Percentiles rank a stretch among this genome's conserved stretches.
phyloP scores from a whole-genome alignment of 1,284 basidiomycete genomes.

The Caloboletus firmus region DNA sequence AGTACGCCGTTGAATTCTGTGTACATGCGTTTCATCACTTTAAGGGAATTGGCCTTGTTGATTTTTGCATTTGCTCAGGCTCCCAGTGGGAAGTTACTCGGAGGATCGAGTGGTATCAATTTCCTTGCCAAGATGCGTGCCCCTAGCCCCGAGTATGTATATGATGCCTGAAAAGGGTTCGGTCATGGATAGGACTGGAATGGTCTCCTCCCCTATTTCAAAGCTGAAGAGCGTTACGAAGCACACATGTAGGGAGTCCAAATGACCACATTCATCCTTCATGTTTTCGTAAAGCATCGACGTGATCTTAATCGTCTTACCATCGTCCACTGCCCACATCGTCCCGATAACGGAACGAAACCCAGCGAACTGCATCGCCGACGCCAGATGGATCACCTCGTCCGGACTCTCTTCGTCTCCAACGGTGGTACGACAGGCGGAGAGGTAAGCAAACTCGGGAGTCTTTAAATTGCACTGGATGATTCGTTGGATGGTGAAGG shows the following conservation, averaged over 20 bases:
- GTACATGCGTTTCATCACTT: conserved; percentile 1
- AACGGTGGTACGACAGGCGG: no score
- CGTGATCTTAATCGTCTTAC: no score
- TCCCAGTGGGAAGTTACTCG: conserved; percentile 20
- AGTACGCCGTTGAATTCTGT: neutral
- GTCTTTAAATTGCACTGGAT: no score
- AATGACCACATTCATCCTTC: no score
- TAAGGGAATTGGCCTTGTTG: neutral
- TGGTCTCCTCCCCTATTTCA: conserved; percentile 19
- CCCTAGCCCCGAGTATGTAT: conserved; percentile 20
- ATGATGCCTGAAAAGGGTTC: conserved; percentile 18
- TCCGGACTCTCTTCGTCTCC: no score
- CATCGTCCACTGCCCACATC: no score
- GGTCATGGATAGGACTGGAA: conserved; percentile 21
- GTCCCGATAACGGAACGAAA: no score
- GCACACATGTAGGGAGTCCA: conserved; percentile 12
- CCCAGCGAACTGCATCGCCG: no score
- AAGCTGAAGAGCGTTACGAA: conserved; percentile 15
- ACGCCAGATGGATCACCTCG: no score
- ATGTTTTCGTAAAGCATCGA: no score
- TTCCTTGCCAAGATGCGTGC: conserved; percentile 21
- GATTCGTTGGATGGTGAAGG: no score
- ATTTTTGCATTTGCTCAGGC: neutral
- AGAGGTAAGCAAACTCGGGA: no score
- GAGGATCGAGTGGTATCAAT: conserved; percentile 24